Base-by-base conservation (phyloP, 768 basidiomycete species). In the Imleria badia region DNA sequence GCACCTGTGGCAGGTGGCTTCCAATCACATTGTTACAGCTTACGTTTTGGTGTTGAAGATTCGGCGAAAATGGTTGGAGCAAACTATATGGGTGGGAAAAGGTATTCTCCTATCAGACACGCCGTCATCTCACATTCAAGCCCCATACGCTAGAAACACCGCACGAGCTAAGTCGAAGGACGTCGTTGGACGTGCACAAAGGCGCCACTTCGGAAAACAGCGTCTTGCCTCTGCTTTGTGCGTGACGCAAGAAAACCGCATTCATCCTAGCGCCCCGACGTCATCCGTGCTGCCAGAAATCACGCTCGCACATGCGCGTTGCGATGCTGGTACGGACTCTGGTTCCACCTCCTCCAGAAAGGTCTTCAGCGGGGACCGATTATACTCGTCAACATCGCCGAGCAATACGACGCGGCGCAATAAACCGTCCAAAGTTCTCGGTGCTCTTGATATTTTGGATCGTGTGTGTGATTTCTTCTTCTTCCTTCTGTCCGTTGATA, bases 81-180 rank as follows among this genome's bases (percentile, higher is more conserved):
- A 30, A 89, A 89, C 61, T 89, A 88, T 57, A 88, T 86, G 85
- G 87, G 87, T 22, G 87, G 87, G 13, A 85, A 81, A 72, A 77
- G 84, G 86, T 84, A 19, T 48, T 52, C 15, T 39, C 22, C 22
- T 36, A 33, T 35, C 30, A 40, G 30, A 14, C 22, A 11, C 23
- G 9, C n/a, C 13, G n/a, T 22, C 1, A 11, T 41, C 49, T 49
- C 51, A 44, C 40, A 47, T 19, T 26, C 34, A 26, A 34, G 45
- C 20, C 19, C n/a, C 31, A 46, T 17, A 43, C 39, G 11, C 36
- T 52, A 89, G 87, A 61, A 88, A 82, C 62, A 75, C 76, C 1
- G 81, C 80, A 19, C 83, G 78, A 65, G 76, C 82, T 0, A 79
- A 82, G 50, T 76, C 75, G 5, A 87, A 76, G 62, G 87, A 89